Conservation (phyloP, 2,329 filamentous ascomycete species). For the Fusarium musae region DNA sequence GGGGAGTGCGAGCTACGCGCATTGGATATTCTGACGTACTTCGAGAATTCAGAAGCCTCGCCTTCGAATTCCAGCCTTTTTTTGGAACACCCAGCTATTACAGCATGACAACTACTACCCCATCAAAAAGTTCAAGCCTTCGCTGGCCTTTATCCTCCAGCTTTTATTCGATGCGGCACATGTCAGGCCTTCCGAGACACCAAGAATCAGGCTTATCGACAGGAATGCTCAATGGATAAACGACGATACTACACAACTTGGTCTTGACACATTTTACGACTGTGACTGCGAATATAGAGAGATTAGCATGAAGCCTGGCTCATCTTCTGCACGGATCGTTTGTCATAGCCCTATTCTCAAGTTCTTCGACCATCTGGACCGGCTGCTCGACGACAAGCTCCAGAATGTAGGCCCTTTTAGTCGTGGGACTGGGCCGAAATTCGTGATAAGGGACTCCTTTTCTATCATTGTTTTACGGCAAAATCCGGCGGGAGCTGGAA, state of each 20-base stretch:
- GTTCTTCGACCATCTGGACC: background rate
- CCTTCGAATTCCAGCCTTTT: background rate
- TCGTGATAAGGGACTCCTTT: background rate
- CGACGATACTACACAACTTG: background rate
- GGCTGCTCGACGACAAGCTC: background rate
- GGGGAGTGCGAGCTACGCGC: background rate
- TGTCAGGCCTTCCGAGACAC: background rate
- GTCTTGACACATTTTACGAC: background rate
- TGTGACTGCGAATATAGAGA: background rate
- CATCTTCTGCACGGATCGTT: background rate
- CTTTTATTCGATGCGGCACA: background rate
- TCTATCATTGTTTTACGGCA: background rate
- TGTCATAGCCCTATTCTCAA: background rate
- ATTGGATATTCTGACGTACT: accelerated
- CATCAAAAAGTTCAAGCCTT: background rate
- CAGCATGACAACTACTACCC: background rate
- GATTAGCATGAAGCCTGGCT: background rate
- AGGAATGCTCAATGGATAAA: background rate
- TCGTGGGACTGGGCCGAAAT: accelerated
- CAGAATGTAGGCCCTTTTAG: accelerated
- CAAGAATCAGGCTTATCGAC: background rate
- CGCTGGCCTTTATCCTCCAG: background rate
- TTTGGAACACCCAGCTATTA: background rate
- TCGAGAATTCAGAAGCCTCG: background rate
- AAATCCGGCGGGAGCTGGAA: background rate